Evolutionary conservation across 768 basidiomycete genomes (phyloP), one percentile per base, ranked within the genome.

Genomic region (Trametes punicea): DNA sequence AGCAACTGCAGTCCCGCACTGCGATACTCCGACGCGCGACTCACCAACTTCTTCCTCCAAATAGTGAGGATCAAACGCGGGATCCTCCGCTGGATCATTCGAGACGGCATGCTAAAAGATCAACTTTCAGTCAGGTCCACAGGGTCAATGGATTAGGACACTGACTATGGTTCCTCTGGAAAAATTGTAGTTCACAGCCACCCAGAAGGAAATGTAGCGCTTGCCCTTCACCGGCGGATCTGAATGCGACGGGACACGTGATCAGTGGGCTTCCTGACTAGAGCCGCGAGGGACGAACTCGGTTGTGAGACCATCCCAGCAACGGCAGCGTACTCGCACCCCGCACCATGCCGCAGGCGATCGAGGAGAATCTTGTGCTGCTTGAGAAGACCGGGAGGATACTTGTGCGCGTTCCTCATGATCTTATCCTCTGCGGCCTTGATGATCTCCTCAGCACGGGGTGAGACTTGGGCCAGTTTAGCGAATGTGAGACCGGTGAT

Each of bases 101-200:
- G 71, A 71, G 0, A 41, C 58, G 10, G 70, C 62, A 48, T 71
- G 69, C 67, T 71, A 69, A 64, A 47, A 2, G 27, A 16, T 29
- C n/a, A 38, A 29, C 27, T 2, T 21, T 9, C 8, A 26, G 18
- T 16, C 2, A 9, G 39, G 20, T 46, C 3, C 33, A 10, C 8
- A 2, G 29, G 34, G 4, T n/a, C 30, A 25, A 36, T 26, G 25
- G 7, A 10, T 8, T 21, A 4, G 23, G 4, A 13, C 6, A 69
- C 76, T 34, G 45, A 79, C 79, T 55, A 83, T 76, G 0, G 76
- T 72, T 1, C 82, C 81, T 10, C 80, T 68, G 11, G 77, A 79
- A 57, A 80, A 73, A 2, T 71, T 71, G 46, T 82, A 75, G 51
- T 78, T 77, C 20, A 72, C 60, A 0, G 70, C 68, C 5, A 61